These are phyloP conservation scores for Geranomyces variabilis DNA, from an alignment of 192 early-diverging fungal species.

Conservation along the genomic window DNA sequence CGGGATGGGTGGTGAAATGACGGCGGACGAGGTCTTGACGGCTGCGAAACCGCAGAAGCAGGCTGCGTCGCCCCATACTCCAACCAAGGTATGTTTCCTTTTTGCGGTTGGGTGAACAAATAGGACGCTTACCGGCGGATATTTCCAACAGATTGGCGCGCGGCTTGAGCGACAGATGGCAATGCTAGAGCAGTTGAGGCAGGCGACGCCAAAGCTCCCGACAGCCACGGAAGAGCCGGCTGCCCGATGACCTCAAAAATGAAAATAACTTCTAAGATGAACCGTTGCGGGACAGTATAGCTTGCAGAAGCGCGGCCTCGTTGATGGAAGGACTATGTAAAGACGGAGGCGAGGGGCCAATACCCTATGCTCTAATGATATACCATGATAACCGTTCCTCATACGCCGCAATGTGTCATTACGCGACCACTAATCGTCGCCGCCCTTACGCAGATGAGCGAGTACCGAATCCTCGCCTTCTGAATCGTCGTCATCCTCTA, in stretches of 20 bases:
- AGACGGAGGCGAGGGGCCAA: no score
- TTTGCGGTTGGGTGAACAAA: not conserved
- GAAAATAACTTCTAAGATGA: no score
- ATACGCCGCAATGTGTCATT: not conserved
- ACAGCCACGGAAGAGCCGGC: no score
- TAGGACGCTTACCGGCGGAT: not conserved
- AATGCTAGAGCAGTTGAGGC: not conserved
- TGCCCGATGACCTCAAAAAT: no score
- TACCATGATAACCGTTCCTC: no score
- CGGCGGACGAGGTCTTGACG: no score
- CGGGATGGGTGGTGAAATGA: not conserved
- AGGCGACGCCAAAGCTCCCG: not conserved
- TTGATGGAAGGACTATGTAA: no score
- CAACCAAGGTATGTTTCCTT: not conserved
- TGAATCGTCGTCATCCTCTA: conserved; percentile 63
- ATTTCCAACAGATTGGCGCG: not conserved
- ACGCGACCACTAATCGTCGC: conserved; percentile 10
- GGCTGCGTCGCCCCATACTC: not conserved
- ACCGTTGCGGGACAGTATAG: no score
- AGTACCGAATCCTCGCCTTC: conserved; percentile 62
- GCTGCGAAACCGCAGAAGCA: no score
- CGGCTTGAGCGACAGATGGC: conserved; percentile 4
- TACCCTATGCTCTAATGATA: no score
- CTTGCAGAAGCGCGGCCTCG: no score
- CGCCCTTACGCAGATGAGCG: conserved; percentile 27